A percentile compares a stretch with the other conserved stretches of the same genome.
phyloP scores from a whole-genome alignment of 176 grass and related monocot genomes.

The Canna indica region DNA sequence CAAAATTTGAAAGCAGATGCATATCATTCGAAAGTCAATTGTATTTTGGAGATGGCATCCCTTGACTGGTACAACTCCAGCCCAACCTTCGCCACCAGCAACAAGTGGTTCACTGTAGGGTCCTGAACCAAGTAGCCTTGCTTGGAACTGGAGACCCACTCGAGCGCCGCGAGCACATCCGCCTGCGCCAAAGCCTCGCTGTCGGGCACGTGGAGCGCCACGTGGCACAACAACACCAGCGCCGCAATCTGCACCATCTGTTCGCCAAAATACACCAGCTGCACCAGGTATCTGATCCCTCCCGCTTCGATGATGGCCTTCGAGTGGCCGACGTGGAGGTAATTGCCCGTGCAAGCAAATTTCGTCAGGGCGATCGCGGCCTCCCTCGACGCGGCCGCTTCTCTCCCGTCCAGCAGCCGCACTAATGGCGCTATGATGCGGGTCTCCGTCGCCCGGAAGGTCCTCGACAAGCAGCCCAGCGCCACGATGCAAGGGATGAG shows the following conservation, averaged over 20 bases:
- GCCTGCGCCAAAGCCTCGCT: conserved; percentile 81
- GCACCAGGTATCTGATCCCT: conserved; percentile 76
- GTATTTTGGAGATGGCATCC: no score
- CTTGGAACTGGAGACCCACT: conserved; percentile 57
- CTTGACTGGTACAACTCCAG: conserved; percentile 87
- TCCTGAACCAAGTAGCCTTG: conserved; percentile 78
- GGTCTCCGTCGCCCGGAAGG: conserved; percentile 92
- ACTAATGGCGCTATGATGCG: conserved; percentile 80
- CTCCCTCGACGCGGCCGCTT: conserved; percentile 54
- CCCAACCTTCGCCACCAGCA: conserved; percentile 77
- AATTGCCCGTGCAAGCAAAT: conserved; percentile 69
- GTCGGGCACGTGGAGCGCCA: conserved; percentile 71
- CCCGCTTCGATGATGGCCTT: conserved; percentile 72
- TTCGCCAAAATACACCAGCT: conserved; percentile 83
- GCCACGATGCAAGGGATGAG: conserved; percentile 76
- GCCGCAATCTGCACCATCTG: conserved; percentile 68
- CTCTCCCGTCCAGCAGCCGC: conserved; percentile 72
- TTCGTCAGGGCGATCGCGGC: conserved; percentile 55
- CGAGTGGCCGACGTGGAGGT: conserved; percentile 69
- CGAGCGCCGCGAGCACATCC: conserved; percentile 70
- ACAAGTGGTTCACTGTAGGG: conserved; percentile 43
- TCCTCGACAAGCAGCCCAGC: conserved; percentile 80
- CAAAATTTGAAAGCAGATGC: no score
- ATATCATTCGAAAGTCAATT: no score
- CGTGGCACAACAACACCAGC: conserved; percentile 67